Evolutionary conservation across 768 basidiomycete species (phyloP).

Genomic region (Asterophora lycoperdoides): DNA sequence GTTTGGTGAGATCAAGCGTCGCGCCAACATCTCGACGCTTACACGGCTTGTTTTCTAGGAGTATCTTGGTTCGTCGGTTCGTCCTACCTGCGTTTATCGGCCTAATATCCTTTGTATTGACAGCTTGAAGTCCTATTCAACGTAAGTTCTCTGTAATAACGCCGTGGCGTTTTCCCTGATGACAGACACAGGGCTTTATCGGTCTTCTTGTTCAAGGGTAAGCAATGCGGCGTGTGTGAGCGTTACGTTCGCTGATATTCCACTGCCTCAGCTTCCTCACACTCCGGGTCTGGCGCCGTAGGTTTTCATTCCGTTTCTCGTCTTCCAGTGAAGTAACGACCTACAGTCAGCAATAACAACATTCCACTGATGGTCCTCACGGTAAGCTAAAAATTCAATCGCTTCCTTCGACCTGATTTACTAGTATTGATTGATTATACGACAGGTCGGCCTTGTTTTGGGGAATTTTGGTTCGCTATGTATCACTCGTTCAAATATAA

Average conservation of each 20-base stretch:
- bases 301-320: conserved; percentile 11
- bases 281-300: conserved; percentile 42
- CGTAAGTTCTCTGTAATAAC: conserved; percentile 26
- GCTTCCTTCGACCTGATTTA: not conserved
- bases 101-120: not conserved
- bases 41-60: conserved; percentile 30
- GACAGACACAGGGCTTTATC: conserved; percentile 39
- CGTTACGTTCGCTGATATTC: not conserved
- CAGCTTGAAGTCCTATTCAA: conserved; percentile 58
- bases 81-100: not conserved
- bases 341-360: conserved; percentile 48
- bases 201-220: conserved; percentile 55
- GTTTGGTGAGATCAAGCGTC: conserved; percentile 39
- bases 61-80: conserved; percentile 38
- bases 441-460: conserved; percentile 40
- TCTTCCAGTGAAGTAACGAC: conserved; percentile 2
- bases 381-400: conserved; percentile 26
- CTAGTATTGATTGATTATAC: not conserved
- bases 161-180: not conserved
- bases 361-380: conserved; percentile 36
- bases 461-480: conserved; percentile 45
- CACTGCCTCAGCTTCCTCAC: conserved; percentile 34
- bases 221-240: not conserved
- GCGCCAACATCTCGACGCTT: not conserved
- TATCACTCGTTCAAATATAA: not conserved